A percentile compares a stretch with the other conserved stretches of the same genome.
Evolutionary conservation across 2,329 filamentous ascomycete species (phyloP).

Genomic region (Fusarium vanettenii): DNA sequence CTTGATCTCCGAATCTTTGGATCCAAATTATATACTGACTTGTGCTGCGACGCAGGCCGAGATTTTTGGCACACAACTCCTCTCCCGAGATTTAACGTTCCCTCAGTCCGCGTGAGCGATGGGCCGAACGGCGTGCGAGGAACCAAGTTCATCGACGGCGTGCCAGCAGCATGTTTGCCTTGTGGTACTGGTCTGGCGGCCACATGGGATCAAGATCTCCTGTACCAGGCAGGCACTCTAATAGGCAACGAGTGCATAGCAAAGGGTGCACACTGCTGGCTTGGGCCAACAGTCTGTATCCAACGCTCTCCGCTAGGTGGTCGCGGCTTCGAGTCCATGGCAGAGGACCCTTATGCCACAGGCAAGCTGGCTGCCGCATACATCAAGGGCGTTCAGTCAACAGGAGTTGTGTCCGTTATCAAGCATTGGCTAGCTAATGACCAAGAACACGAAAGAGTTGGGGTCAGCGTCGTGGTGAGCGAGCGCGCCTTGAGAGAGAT

Average conservation of each 20-base stretch:
- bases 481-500: constrained; percentile 40
- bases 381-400: constrained; percentile 7
- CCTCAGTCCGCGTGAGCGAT: neutral
- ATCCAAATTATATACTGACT: neutral
- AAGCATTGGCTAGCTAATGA: constrained; percentile 16
- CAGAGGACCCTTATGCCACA: constrained; percentile 2
- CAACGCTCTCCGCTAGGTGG: constrained; percentile 5
- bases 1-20: neutral
- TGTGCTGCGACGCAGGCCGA: neutral
- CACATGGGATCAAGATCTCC: constrained; percentile 22
- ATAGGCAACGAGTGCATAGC: constrained; percentile 17
- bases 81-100: neutral
- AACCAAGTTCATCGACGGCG: neutral
- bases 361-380: neutral
- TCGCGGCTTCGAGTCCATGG: constrained; percentile 9
- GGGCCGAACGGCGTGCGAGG: neutral
- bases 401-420: neutral
- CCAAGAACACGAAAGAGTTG: constrained; percentile 2
- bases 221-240: constrained; percentile 5
- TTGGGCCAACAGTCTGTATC: constrained; percentile 6
- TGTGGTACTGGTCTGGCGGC: constrained; percentile 21
- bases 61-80: constrained; percentile 20
- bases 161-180: neutral
- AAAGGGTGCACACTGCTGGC: constrained; percentile 13
- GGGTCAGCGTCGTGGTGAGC: neutral